Evolutionary conservation across 768 basidiomycete species (phyloP).

Genomic region (Omphalotus guepiniiformis): DNA sequence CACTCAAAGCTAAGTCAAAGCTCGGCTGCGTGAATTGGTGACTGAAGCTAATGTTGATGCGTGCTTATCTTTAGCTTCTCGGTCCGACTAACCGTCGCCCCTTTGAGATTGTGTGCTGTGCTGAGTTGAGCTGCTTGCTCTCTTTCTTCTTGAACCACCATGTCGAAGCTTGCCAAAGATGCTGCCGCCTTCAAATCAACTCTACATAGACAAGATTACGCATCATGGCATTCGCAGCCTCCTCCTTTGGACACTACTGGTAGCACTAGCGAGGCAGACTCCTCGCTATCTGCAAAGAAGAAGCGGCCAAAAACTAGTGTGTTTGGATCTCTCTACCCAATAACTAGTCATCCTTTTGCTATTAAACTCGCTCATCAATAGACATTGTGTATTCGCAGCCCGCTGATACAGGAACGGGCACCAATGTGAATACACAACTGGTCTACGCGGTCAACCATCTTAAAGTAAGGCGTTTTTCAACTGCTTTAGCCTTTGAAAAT

Average conservation of each 20-base stretch:
- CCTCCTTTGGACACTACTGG: slow-evolving; percentile 28
- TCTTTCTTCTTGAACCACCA: slow-evolving; percentile 25
- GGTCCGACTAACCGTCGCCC: too few relatives aligned
- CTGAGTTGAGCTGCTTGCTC: background rate
- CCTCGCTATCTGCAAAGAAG: slow-evolving; percentile 37
- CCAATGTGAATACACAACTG: slow-evolving; percentile 82
- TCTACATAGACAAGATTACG: slow-evolving; percentile 60
- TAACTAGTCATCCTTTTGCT: slow-evolving; percentile 1
- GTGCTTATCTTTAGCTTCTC: too few relatives aligned
- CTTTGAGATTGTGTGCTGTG: too few relatives aligned
- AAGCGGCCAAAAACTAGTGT: slow-evolving; percentile 65
- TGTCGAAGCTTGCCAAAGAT: slow-evolving; percentile 70
- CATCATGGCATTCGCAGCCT: slow-evolving; percentile 74
- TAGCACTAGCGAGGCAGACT: slow-evolving; percentile 15
- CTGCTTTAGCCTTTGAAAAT: slow-evolving; percentile 7
- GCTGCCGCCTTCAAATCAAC: slow-evolving; percentile 65
- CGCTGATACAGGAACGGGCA: slow-evolving; percentile 77
- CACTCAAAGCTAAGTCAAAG: background rate
- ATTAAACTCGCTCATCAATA: slow-evolving; percentile 24
- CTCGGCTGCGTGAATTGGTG: background rate
- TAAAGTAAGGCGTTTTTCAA: slow-evolving; percentile 45
- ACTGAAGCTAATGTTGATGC: too few relatives aligned
- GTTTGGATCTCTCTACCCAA: slow-evolving; percentile 15
- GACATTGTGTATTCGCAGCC: slow-evolving; percentile 85
- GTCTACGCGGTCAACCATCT: slow-evolving; percentile 80